Conservation (phyloP, 768 basidiomycete genomes). For the Boletus insuetus region DNA sequence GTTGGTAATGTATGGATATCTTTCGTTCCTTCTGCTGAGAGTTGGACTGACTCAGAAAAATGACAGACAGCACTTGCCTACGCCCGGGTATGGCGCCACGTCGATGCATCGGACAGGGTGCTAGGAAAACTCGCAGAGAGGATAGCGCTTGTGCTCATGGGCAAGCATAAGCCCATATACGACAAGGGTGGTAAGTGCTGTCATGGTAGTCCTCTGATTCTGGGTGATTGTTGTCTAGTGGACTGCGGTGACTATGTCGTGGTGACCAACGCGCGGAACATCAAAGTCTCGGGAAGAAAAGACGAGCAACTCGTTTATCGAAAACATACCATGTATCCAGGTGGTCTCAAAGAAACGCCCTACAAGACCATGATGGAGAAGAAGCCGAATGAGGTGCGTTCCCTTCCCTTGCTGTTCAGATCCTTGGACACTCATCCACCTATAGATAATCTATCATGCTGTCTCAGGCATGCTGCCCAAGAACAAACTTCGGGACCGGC, state of each 20-base stretch:
- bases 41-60: not conserved
- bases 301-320: conserved; percentile 82
- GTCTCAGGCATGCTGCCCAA: conserved; percentile 99
- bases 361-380: conserved; percentile 80
- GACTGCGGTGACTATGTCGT: conserved; percentile 99
- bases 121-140: conserved; percentile 92
- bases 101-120: conserved; percentile 86
- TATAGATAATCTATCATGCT: conserved; percentile 89
- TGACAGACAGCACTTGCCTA: conserved; percentile 90
- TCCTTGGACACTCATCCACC: not conserved
- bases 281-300: conserved; percentile 90
- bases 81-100: conserved; percentile 95
- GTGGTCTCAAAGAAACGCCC: conserved; percentile 88
- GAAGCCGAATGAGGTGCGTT: conserved; percentile 84
- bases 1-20: conserved; percentile 69
- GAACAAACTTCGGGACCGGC: conserved; percentile 88
- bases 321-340: conserved; percentile 90
- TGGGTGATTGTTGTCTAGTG: conserved; percentile 45
- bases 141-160: conserved; percentile 96
- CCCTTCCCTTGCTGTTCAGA: not conserved
- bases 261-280: conserved; percentile 82
- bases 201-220: not conserved
- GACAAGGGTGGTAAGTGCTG: conserved; percentile 75
- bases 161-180: conserved; percentile 97
- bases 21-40: not conserved